A percentile compares a stretch with the other conserved stretches of the same genome.
phyloP scores from a whole-genome alignment of 805 yeast genomes.

The Lachancea sp. region DNA sequence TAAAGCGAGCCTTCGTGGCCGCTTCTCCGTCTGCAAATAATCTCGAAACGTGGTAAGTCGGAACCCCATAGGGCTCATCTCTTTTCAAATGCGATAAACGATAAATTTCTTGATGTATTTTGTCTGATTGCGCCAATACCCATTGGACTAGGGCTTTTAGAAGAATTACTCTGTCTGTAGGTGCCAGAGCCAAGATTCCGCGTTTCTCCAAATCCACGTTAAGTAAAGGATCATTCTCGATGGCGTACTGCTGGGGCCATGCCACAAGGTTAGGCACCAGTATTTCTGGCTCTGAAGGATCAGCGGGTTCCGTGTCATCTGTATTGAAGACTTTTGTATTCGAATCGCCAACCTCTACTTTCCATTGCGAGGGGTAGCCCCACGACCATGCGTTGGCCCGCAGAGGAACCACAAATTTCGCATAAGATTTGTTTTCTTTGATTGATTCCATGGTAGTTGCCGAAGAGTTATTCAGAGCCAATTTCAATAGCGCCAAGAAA shows the following conservation, averaged over 20 bases:
- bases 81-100: slow-evolving; percentile 22
- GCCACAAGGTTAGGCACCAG: slow-evolving; percentile 17
- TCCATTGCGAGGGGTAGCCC: slow-evolving; percentile 32
- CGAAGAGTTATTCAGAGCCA: slow-evolving; percentile 15
- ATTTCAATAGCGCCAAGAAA: slow-evolving; percentile 21
- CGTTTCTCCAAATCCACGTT: slow-evolving; percentile 18
- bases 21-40: slow-evolving; percentile 21
- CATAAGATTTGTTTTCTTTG: slow-evolving; percentile 17
- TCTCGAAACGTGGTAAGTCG: slow-evolving; percentile 25
- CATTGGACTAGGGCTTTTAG: slow-evolving; percentile 22
- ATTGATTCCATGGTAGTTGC: slow-evolving; percentile 11
- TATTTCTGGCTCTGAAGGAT: slow-evolving; percentile 16
- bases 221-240: slow-evolving; percentile 23
- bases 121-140: slow-evolving; percentile 21
- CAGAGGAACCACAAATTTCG: slow-evolving; percentile 18
- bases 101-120: slow-evolving; percentile 26
- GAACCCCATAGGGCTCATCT: slow-evolving; percentile 25
- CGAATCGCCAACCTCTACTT: slow-evolving; percentile 5
- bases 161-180: slow-evolving; percentile 23
- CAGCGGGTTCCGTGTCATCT: slow-evolving; percentile 18
- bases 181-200: slow-evolving; percentile 23
- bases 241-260: slow-evolving; percentile 15
- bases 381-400: slow-evolving; percentile 20
- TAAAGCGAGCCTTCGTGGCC: slow-evolving; percentile 19
- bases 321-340: slow-evolving; percentile 7